These are phyloP conservation scores for Symbiodinium pilosum DNA, from an alignment of 73 alveolate genomes.

Conservation along the genomic window DNA sequence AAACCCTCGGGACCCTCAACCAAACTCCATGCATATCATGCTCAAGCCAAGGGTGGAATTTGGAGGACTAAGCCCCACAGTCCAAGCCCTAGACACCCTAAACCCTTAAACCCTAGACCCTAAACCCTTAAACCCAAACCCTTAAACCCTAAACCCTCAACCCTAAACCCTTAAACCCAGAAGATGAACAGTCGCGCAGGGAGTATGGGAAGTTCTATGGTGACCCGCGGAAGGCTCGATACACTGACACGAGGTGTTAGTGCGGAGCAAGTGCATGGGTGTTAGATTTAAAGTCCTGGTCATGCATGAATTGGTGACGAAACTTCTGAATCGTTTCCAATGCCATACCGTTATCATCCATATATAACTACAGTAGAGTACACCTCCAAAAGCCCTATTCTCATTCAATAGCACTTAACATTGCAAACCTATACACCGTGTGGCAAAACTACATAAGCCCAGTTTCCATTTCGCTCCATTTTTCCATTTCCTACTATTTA, in stretches of 20 bases:
- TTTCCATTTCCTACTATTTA: no score
- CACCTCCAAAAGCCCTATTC: not conserved
- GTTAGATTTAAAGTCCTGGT: not conserved
- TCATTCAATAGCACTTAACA: no score
- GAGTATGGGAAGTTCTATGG: constrained; percentile 95
- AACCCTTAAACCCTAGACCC: not conserved
- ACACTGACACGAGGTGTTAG: no score
- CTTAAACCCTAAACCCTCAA: not conserved
- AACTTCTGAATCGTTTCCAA: not conserved
- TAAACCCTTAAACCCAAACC: not conserved
- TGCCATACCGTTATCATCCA: not conserved
- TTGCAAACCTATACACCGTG: no score
- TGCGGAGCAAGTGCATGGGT: no score
- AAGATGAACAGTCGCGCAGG: not conserved
- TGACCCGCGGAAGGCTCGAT: constrained; percentile 70
- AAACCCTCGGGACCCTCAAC: no score
- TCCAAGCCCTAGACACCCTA: no score
- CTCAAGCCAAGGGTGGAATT: no score
- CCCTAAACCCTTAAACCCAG: not conserved
- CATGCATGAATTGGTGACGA: not conserved
- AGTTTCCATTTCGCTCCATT: no score
- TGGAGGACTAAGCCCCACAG: no score
- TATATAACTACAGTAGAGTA: not conserved
- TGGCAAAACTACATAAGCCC: no score
- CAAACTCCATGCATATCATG: no score